A percentile compares a stretch with the other conserved stretches of the same genome.
Evolutionary conservation across 2,329 filamentous ascomycete genomes (phyloP).

Genomic region (Dactylellina cionopaga): DNA sequence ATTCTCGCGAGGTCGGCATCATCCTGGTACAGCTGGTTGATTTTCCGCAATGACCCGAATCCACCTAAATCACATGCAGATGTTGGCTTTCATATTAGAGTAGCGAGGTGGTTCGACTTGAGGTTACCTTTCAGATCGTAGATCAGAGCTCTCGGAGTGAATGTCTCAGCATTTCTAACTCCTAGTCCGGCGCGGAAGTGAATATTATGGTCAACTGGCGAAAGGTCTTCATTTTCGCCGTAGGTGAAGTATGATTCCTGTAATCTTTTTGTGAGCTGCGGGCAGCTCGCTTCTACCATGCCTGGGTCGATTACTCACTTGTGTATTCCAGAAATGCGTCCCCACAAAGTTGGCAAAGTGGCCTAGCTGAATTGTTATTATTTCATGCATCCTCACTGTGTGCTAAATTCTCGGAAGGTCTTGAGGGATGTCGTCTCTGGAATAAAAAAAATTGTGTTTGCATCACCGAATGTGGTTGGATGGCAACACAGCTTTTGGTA

Average conservation of each 20-base stretch:
- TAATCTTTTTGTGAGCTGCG: conserved; percentile 34
- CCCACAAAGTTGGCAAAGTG: conserved; percentile 91
- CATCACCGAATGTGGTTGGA: not conserved
- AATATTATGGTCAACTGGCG: conserved; percentile 80
- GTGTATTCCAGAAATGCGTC: conserved; percentile 92
- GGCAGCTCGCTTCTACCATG: not conserved
- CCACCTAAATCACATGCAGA: conserved; percentile 64
- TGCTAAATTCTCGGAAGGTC: not conserved
- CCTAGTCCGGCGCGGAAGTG: conserved; percentile 87
- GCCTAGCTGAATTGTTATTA: conserved; percentile 91
- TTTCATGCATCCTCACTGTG: conserved; percentile 79
- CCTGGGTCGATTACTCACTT: conserved; percentile 51
- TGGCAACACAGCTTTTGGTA: no score
- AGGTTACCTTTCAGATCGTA: conserved; percentile 84
- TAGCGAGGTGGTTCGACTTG: not conserved
- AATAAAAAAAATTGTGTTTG: conserved; percentile 30
- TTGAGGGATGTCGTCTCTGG: not conserved
- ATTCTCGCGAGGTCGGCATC: conserved; percentile 60
- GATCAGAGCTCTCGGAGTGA: conserved; percentile 87
- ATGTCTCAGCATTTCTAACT: conserved; percentile 87
- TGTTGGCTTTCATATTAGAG: not conserved
- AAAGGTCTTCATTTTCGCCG: conserved; percentile 71
- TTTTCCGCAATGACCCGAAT: conserved; percentile 86
- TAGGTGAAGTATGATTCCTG: conserved; percentile 99
- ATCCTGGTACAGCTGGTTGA: conserved; percentile 85